These are phyloP conservation scores for Magnaporthiopsis incrustans DNA, from an alignment of 2,329 filamentous ascomycete genomes.

Conservation along the genomic window DNA sequence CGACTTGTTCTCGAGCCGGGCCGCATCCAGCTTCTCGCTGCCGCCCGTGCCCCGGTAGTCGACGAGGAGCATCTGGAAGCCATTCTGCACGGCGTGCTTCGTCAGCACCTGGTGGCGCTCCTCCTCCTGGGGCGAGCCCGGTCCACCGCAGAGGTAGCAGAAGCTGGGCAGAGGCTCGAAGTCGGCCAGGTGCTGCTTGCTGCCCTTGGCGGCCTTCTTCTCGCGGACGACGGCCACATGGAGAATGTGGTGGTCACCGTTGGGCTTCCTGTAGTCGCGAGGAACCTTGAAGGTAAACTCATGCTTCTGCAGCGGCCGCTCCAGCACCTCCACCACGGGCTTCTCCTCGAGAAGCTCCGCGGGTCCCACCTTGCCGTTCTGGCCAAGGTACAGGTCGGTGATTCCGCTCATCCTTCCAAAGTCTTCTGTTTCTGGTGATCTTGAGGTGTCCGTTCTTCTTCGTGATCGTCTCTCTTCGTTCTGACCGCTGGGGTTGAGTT, in stretches of 20 bases:
- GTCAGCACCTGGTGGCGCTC: conserved; percentile 33
- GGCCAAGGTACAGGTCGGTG: not conserved
- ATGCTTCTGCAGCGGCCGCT: not conserved
- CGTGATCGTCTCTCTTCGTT: not conserved
- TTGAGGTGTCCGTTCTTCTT: not conserved
- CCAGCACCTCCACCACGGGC: not conserved
- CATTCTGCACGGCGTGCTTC: conserved; percentile 51
- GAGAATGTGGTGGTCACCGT: not conserved
- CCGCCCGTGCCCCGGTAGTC: conserved; percentile 68
- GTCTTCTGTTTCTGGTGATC: not conserved
- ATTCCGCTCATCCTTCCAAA: not conserved
- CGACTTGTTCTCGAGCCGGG: conserved; percentile 23
- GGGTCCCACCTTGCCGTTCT: too few species aligned
- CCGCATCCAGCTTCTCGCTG: conserved; percentile 53
- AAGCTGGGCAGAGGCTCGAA: conserved; percentile 14
- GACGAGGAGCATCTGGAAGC: conserved; percentile 60
- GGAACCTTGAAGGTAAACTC: conserved; percentile 10
- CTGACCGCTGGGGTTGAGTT: not conserved
- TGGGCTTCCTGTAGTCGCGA: conserved; percentile 9
- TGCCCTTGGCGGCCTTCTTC: not conserved
- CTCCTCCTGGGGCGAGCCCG: conserved; percentile 43
- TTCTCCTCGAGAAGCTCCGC: not conserved
- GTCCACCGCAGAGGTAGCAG: conserved; percentile 62
- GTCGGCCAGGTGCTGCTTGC: not conserved
- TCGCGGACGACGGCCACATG: not conserved